Conservation (phyloP, 257 asterid species). For the Misopates orontium region DNA sequence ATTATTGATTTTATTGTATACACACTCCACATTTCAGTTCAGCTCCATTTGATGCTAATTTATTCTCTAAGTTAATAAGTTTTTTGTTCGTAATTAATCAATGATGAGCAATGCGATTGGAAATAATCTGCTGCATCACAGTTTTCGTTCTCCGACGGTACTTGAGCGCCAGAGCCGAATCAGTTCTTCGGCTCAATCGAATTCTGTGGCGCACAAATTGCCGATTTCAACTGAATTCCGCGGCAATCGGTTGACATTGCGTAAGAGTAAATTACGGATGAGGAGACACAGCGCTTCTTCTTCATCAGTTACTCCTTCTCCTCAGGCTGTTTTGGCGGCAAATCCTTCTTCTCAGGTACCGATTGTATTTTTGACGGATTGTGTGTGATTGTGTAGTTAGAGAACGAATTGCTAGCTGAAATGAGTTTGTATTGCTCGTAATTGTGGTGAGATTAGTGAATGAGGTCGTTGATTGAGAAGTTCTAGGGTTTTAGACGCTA, state of each 20-base stretch:
- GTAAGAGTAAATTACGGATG: conserved; percentile 49
- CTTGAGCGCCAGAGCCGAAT: conserved; percentile 63
- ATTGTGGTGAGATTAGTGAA: neutral
- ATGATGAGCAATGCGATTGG: conserved; percentile 71
- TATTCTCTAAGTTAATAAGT: too few relatives aligned
- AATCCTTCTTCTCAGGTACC: conserved; percentile 65
- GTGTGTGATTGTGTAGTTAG: neutral
- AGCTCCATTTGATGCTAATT: neutral
- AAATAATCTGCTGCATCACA: conserved; percentile 78
- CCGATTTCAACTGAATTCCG: conserved; percentile 21
- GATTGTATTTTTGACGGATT: neutral
- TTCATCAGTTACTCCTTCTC: too few relatives aligned
- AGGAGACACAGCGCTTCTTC: conserved; percentile 46
- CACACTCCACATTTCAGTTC: neutral
- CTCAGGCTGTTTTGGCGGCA: conserved; percentile 67
- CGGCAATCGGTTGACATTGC: conserved; percentile 38
- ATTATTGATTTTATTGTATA: neutral
- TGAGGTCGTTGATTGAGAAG: neutral
- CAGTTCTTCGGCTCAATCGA: conserved; percentile 55
- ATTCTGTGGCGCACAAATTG: conserved; percentile 50
- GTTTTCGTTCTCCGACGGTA: conserved; percentile 56
- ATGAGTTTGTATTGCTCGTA: neutral
- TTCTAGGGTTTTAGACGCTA: conserved; percentile 11
- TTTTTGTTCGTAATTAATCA: too few relatives aligned
- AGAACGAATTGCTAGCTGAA: neutral